Conservation (phyloP, 306 rosid species). For the Mimosa pudica region DNA sequence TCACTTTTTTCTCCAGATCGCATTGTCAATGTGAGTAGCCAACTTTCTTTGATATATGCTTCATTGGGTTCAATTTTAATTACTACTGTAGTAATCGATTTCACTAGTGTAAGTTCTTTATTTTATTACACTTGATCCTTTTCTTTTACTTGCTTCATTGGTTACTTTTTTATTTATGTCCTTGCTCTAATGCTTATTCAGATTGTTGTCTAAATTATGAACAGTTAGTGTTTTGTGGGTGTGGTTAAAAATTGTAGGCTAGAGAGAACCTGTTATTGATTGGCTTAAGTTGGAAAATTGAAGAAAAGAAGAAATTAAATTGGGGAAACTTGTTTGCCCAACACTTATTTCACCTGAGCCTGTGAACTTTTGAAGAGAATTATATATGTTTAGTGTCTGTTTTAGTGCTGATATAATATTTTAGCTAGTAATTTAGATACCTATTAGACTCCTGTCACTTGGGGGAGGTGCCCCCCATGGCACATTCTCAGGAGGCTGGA, state of each 20-base stretch:
- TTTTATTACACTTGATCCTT: not conserved
- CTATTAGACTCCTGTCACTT: constrained; percentile 76
- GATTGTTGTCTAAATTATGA: not conserved
- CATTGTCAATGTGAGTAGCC: constrained; percentile 54
- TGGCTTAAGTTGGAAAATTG: constrained; percentile 31
- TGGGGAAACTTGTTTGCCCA: not conserved
- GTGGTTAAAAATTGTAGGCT: constrained; percentile 13
- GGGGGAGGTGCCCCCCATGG: constrained; percentile 81
- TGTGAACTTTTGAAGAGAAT: constrained; percentile 27
- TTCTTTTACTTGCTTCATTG: not conserved
- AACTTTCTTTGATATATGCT: not conserved
- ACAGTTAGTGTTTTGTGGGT: constrained; percentile 44
- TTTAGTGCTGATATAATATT: constrained; percentile 38
- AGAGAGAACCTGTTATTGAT: constrained; percentile 21
- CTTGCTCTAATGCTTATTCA: not conserved
- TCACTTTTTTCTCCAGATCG: constrained; percentile 42
- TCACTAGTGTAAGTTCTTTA: constrained; percentile 2
- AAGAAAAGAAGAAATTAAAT: not conserved
- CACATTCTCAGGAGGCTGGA: constrained; percentile 91
- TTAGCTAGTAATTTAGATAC: constrained; percentile 59
- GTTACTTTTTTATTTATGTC: not conserved
- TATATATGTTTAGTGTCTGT: constrained; percentile 35
- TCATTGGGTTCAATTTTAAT: not conserved
- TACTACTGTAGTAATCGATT: constrained; percentile 51
- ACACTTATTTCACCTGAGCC: constrained; percentile 23